Conservation (phyloP, 2,329 filamentous ascomycete species). For the Phialemonium atrogriseum region DNA sequence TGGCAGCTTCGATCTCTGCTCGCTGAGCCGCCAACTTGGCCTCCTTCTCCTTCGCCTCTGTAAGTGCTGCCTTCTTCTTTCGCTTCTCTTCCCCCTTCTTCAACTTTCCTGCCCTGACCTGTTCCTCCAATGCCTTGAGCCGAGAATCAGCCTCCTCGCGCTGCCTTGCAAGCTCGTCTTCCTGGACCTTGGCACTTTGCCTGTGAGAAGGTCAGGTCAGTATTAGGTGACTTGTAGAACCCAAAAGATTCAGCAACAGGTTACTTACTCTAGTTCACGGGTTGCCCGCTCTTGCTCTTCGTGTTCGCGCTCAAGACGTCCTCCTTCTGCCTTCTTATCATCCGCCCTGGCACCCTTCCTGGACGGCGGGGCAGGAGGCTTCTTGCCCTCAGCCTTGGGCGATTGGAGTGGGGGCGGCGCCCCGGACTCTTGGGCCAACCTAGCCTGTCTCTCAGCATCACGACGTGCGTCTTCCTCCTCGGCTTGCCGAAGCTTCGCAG, state of each 20-base stretch:
- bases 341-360: constrained; percentile 58
- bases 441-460: constrained; percentile 77
- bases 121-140: constrained; percentile 83
- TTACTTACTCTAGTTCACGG: constrained; percentile 72
- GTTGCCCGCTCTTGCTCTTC: constrained; percentile 67
- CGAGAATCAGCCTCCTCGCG: constrained; percentile 74
- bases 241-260: neutral
- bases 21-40: constrained; percentile 73
- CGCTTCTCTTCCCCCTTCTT: constrained; percentile 96
- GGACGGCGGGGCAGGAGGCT: constrained; percentile 69
- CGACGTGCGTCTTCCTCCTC: constrained; percentile 90
- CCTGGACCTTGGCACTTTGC: constrained; percentile 63
- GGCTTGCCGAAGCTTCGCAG: constrained; percentile 78
- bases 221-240: no score
- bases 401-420: constrained; percentile 40
- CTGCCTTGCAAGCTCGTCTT: constrained; percentile 73
- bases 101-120: constrained; percentile 86
- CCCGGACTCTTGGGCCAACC: constrained; percentile 70
- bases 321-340: constrained; percentile 52
- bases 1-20: constrained; percentile 86
- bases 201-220: constrained; percentile 37
- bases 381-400: constrained; percentile 44
- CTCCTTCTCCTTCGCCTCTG: constrained; percentile 84
- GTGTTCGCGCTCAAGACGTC: constrained; percentile 61
- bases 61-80: constrained; percentile 78